These are phyloP conservation scores for Camellia oleifera DNA, from an alignment of 179 eudicot genomes.

Conservation along the genomic window DNA sequence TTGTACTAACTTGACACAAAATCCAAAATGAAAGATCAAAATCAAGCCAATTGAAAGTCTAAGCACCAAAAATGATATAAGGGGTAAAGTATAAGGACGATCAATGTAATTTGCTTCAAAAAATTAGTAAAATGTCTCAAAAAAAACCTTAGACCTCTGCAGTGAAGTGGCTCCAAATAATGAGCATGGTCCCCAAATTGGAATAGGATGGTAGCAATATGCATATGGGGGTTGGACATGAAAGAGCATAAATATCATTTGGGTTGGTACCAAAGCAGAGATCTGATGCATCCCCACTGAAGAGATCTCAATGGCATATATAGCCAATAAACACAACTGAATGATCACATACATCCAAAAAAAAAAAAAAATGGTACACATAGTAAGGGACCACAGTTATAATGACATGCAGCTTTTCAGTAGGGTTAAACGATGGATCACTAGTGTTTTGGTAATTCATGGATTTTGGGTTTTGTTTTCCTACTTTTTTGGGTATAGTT, in stretches of 20 bases:
- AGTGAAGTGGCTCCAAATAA: not conserved
- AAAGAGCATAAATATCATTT: not conserved
- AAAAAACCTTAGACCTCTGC: too few relatives aligned
- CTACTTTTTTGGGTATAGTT: too few relatives aligned
- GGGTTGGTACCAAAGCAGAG: not conserved
- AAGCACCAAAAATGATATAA: too few relatives aligned
- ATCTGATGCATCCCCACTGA: not conserved
- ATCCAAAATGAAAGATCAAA: too few relatives aligned
- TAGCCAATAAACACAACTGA: not conserved
- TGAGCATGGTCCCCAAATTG: not conserved
- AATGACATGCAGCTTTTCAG: not conserved
- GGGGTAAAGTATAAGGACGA: too few relatives aligned
- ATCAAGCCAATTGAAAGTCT: too few relatives aligned
- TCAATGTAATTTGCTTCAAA: too few relatives aligned
- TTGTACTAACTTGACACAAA: too few relatives aligned
- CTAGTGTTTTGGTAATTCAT: too few relatives aligned
- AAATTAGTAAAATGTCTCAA: too few relatives aligned
- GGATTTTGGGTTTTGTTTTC: too few relatives aligned
- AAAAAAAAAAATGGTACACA: not conserved
- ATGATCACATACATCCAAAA: not conserved
- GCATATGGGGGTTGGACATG: not conserved
- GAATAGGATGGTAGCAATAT: not conserved
- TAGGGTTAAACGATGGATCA: not conserved
- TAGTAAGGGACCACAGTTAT: not conserved
- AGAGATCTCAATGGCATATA: not conserved